Evolutionary conservation across 2,329 filamentous ascomycete species (phyloP), one percentile per base, ranked within the genome.

Genomic region (Ampelomyces quisqualis): DNA sequence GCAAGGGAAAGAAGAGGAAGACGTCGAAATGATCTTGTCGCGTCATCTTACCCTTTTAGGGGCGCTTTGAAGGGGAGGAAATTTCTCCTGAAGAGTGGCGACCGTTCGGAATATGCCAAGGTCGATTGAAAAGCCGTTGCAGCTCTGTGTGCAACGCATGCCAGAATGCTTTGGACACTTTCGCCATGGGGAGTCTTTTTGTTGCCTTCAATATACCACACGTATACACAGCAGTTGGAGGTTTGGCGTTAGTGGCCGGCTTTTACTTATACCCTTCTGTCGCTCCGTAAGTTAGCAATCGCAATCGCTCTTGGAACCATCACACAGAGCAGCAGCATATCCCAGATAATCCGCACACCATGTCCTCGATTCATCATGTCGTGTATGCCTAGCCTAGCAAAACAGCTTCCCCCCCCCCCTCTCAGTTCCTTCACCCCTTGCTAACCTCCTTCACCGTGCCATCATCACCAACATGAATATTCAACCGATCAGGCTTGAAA

Each of bases 361-460:
- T 31, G 17, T 7, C 29, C 6, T 28, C 28, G 22, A 26, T 28
- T 36, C 34, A 36, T 36, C 19, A 26, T 6, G 14, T 20, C n/a
- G 11, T 31, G n/a, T 31, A 31, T 31, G 14, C n/a, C 14, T 17
- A 3, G 3, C 14, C 14, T 18, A 2, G 14, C 15, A 19, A n/a
- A n/a, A n/a, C n/a, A n/a, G n/a, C n/a, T n/a, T n/a, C n/a, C n/a
- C n/a, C n/a, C 30, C 4, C 8, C 20, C 32, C 5, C 13, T 14
- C 20, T 5, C 43, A 28, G 5, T 14, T 14, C n/a, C 8, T 14
- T 37, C 61, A 76, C 50, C 74, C 74, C 49, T 73, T 70, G 10
- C 63, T 70, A 23, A 76, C 71, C 48, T 76, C 73, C 57, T 61
- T 68, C 13, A 77, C 73, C 2, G 71, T 75, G 3, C 74, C 74